Evolutionary conservation across 345 rosid species (phyloP).

Genomic region (Pistacia vera): DNA sequence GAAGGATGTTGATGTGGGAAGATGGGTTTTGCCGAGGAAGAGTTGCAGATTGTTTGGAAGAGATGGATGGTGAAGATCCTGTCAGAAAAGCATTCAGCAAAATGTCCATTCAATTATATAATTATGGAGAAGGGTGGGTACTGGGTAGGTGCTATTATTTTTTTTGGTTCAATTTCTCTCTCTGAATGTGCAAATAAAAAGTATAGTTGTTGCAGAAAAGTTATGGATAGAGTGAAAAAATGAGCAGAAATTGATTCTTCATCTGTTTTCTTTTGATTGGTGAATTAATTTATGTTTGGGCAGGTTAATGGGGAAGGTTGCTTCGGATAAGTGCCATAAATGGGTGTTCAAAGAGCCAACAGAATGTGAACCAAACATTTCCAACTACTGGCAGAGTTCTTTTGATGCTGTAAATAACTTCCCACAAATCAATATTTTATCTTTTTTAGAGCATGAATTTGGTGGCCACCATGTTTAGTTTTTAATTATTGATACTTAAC

Average conservation of each 20-base stretch:
- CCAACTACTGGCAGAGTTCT: slow-evolving; percentile 99
- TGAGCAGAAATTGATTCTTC: background rate
- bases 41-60: slow-evolving; percentile 76
- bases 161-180: slow-evolving; percentile 21
- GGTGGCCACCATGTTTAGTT: slow-evolving; percentile 15
- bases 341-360: slow-evolving; percentile 99
- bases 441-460: background rate
- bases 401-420: slow-evolving; percentile 83
- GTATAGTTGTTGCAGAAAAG: background rate
- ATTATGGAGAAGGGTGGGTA: slow-evolving; percentile 99
- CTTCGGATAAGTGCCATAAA: slow-evolving; percentile 99
- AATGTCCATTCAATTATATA: slow-evolving; percentile 99
- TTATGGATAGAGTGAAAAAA: background rate
- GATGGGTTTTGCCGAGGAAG: slow-evolving; percentile 94
- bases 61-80: slow-evolving; percentile 89
- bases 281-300: slow-evolving; percentile 1
- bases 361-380: slow-evolving; percentile 90
- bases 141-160: slow-evolving; percentile 78
- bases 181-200: background rate
- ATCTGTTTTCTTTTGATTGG: slow-evolving; percentile 14
- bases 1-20: slow-evolving; percentile 99
- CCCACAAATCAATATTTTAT: background rate
- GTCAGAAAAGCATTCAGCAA: slow-evolving; percentile 99
- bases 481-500: slow-evolving; percentile 27
- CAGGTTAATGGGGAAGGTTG: slow-evolving; percentile 99